These are phyloP conservation scores for Glycine tomentella DNA, from an alignment of 306 rosid species.

Conservation along the genomic window DNA sequence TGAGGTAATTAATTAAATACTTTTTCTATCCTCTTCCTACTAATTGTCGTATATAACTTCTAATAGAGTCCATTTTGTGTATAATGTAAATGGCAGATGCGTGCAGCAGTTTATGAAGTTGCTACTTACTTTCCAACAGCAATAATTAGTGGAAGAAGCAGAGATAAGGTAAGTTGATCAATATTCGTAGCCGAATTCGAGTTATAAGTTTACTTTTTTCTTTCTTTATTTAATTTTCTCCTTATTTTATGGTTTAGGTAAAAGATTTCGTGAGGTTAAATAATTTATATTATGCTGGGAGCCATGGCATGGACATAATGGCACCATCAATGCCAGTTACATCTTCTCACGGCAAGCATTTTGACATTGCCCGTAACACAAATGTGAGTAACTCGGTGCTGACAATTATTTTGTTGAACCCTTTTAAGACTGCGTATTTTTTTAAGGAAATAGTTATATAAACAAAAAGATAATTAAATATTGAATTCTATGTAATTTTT, in stretches of 20 bases:
- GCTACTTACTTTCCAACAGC: conserved; percentile 90
- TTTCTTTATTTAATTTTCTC: background rate
- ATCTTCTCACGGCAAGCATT: conserved; percentile 52
- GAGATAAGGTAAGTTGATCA: conserved; percentile 67
- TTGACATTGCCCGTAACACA: conserved; percentile 34
- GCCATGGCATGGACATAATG: conserved; percentile 99
- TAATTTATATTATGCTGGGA: conserved; percentile 91
- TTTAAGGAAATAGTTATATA: background rate
- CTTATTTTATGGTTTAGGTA: conserved; percentile 55
- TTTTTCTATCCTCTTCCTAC: background rate
- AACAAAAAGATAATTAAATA: background rate
- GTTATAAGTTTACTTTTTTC: background rate
- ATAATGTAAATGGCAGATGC: conserved; percentile 63
- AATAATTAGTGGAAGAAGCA: conserved; percentile 92
- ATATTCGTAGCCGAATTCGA: background rate
- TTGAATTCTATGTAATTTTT: background rate
- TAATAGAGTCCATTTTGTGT: conserved; percentile 16
- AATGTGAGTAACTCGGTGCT: conserved; percentile 47
- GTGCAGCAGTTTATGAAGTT: conserved; percentile 77
- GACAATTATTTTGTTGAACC: background rate
- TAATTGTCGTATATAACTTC: background rate
- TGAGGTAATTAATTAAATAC: conserved; percentile 57
- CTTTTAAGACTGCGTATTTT: background rate
- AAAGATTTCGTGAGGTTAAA: conserved; percentile 77
- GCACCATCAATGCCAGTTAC: conserved; percentile 59